Percentiles rank a stretch among this genome's conserved stretches.
Conservation (phyloP, 1,284 basidiomycete genomes). For the Wallemia hederae region DNA sequence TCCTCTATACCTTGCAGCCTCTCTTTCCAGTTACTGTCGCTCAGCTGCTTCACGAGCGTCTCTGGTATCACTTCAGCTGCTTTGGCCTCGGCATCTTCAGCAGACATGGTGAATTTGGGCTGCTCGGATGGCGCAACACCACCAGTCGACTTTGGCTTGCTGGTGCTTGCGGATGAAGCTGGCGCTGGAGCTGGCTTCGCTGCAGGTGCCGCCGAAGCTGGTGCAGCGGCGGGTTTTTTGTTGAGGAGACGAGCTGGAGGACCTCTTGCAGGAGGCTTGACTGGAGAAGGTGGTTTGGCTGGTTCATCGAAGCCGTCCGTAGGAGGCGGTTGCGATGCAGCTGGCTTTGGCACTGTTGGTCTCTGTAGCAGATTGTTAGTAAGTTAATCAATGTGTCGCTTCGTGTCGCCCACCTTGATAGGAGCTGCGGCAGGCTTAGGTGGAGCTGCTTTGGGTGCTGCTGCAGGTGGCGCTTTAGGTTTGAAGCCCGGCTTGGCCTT, state of each 20-base stretch:
- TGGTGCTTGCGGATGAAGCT: conserved; percentile 6
- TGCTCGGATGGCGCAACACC: conserved; percentile 30
- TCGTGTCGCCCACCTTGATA: too few relatives aligned
- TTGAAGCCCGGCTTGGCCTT: conserved; percentile 42
- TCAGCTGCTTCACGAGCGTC: conserved; percentile 38
- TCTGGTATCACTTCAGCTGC: conserved; percentile 46
- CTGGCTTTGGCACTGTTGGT: neutral
- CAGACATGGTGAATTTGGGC: conserved; percentile 67
- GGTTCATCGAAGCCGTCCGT: conserved; percentile 1
- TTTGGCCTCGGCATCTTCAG: conserved; percentile 69
- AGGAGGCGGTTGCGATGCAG: conserved; percentile 1
- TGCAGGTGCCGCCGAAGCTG: conserved; percentile 18
- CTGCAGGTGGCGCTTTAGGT: conserved; percentile 14
- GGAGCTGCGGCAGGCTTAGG: conserved; percentile 7
- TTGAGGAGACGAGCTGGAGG: conserved; percentile 2
- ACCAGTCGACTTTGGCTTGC: conserved; percentile 17
- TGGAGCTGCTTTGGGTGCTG: conserved; percentile 18
- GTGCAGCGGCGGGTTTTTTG: conserved; percentile 13
- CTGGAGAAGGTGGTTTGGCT: neutral
- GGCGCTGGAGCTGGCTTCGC: conserved; percentile 24
- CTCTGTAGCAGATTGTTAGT: too few relatives aligned
- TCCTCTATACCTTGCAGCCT: conserved; percentile 63
- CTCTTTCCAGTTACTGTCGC: conserved; percentile 75
- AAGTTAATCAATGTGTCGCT: too few relatives aligned
- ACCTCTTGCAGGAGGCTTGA: conserved; percentile 15